Base-by-base conservation (phyloP, 352 stramenopile species). In the Pythium guiyangense region DNA sequence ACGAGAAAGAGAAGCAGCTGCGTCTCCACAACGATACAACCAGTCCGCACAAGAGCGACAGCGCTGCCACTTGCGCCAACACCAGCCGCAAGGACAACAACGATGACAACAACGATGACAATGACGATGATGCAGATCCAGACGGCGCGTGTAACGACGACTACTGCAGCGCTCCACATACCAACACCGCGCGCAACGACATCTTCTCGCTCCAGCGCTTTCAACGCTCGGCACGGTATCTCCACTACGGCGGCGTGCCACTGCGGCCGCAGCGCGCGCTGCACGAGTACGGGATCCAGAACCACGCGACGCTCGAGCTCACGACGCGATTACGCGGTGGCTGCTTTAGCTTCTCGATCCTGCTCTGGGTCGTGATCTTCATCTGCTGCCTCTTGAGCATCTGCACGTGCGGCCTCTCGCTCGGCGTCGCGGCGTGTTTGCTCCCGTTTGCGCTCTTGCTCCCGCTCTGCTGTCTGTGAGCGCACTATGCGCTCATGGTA, bases 341-440 rank as follows among this genome's bases (percentile, higher is more conserved):
- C 59, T 91, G 81, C 69, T 89, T 89, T 53, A 64, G 69, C 46
- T 70, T 89, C 47, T 91, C 80, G n/a, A 86, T 91, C 60, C 52
- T 77, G 49, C 60, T 91, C 48, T 91, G 80, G 80, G 80, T 85
- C 54, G 60, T 88, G 27, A 91, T 91, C 62, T 89, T 89, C 58
- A 69, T 84, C 55, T 85, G 71, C 63, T 86, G 74, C 54, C 49
- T 88, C 35, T 52, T 89, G 57, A 88, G 80, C 54, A 62, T 91
- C 29, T 91, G 77, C 68, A 91, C 80, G 29, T 91, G 80, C 49
- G 80, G 80, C 0, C 51, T 91, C 29, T 88, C 80, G 29, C 63
- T 90, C 17, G 74, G 74, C 0, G 63, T 90, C 40, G 76, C 77
- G 26, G 59, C 86, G 40, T 73, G 62, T 59, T 58, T 90, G 27